Evolutionary conservation across 169 alveolate species (phyloP), one percentile per base, ranked within the genome.

Genomic region (Theileria luwenshuni): DNA sequence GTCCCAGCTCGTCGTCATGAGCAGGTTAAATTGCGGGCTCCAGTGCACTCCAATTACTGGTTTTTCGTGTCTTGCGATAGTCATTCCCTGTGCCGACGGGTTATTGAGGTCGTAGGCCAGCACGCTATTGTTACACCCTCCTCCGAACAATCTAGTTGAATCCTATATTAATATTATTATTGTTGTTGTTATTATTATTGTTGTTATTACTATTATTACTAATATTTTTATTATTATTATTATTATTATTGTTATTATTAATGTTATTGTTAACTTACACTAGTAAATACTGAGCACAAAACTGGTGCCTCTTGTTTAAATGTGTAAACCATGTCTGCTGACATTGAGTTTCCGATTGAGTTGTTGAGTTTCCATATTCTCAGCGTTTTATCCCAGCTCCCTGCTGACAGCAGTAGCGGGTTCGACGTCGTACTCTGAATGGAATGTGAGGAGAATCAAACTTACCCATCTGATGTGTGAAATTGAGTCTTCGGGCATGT

Each of bases 381-480:
- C 25, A 74, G 76, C 27, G 74, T 81, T 38, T 72, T 81, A 63
- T 81, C 89, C 89, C 89, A 81, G 54, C 89, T 81, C 15, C 85
- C 76, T 17, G 89, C 89, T 6, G 85, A 51, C 23, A 81, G 73
- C 64, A 81, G 56, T 43, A 81, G 48, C 33, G 89, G 84, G 61
- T 81, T 72, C 32, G 89, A 19, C 21, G 85, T 3, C 12, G 54
- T 58, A 43, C 70, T 51, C 81, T 72, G 41, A 25, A 69, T 8
- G 5, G n/a, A 69, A 15, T 54, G 63, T 13, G 15, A 8, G 27
- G 33, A 6, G 15, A 41, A 21, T n/a, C n/a, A 10, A 68, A 63
- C 52, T 8, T 17, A 72, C 81, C 89, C 89, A 81, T 51, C 65
- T 33, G n/a, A 81, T 68, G 41, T 74, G 83, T 72, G 89, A 81